Base-by-base conservation (phyloP, 306 rosid genomes). In the Quercus engelmannii region DNA sequence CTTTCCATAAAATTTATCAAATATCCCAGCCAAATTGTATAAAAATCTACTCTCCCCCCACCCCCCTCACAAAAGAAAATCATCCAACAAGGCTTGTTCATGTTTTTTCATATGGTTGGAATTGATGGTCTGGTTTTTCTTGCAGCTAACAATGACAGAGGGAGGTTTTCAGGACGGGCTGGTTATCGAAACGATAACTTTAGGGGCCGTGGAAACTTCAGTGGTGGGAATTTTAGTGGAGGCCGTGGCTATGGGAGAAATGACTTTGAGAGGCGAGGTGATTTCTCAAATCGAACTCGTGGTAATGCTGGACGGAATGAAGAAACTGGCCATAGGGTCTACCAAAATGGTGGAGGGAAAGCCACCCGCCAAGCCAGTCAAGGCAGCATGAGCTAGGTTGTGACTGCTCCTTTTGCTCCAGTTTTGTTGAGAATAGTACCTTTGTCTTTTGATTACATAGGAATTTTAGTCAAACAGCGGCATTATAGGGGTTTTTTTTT, bases 121-220 rank as follows among this genome's bases (percentile, higher is more conserved):
- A 28, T 5, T 23, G 31, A 38, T 70, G 58, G 23, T 54, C 17
- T 26, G 2, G 30, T 77, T 17, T 57, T 77, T 51, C 5, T 67
- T 86, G 86, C 92, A 93, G 97, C 97, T 20, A 89, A 86, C 73
- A 89, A 83, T 74, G 92, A 93, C 30, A 81, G 89, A 71, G 90
- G 62, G 28, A 80, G 84, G 72, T 85, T 81, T 74, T 89, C 90
- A 4, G 98, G 98, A 18, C 82, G 92, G 19, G 86, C 91, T 38
- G 94, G 94, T 28, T 87, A 55, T 75, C 84, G 91, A 25, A 90
- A 87, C 73, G 97, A 91, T 41, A 84, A 70, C 64, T 93, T 81
- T 57, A 81, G 94, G 84, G 81, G 84, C 52, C 98, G 93, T 12
- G 91, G 89, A 64, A 88, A 91, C 81, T 89, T 57, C 5, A 56